These are phyloP conservation scores for Corylus americana DNA, from an alignment of 306 rosid species.

Conservation along the genomic window DNA sequence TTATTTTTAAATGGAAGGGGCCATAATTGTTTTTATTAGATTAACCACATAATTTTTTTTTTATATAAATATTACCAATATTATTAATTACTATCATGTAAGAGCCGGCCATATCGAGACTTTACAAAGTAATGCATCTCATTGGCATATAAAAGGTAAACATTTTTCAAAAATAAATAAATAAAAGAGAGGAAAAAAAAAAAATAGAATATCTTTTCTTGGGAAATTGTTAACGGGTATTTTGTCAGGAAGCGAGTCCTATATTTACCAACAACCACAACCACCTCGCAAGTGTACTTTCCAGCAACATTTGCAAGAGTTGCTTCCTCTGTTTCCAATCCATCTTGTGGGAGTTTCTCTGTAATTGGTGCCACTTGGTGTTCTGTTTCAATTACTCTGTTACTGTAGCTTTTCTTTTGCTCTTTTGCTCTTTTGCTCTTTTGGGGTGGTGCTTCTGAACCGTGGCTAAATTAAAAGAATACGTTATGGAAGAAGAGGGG, in stretches of 20 bases:
- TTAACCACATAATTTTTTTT: no score
- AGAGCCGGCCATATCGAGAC: no score
- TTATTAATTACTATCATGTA: no score
- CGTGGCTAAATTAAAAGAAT: slow-evolving; percentile 40
- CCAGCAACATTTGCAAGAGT: not conserved
- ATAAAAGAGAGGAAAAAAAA: not conserved
- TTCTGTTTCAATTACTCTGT: not conserved
- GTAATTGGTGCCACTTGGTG: not conserved
- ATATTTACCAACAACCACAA: slow-evolving; percentile 2
- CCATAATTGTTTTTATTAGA: no score
- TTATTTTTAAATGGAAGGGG: no score
- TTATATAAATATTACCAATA: no score
- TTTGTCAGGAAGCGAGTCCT: not conserved
- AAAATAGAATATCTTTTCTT: not conserved
- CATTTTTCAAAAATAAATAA: not conserved
- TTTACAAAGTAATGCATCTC: no score
- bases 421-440: not conserved
- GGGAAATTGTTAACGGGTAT: not conserved
- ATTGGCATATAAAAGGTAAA: no score
- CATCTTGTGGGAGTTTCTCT: not conserved
- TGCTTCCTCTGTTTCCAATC: not conserved
- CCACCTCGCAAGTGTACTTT: not conserved
- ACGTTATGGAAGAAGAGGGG: slow-evolving; percentile 57
- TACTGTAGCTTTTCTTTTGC: not conserved
- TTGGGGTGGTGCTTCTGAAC: not conserved